phyloP scores from a whole-genome alignment of 1,139 yeast species.

The Debaryomyces singareniensis region DNA sequence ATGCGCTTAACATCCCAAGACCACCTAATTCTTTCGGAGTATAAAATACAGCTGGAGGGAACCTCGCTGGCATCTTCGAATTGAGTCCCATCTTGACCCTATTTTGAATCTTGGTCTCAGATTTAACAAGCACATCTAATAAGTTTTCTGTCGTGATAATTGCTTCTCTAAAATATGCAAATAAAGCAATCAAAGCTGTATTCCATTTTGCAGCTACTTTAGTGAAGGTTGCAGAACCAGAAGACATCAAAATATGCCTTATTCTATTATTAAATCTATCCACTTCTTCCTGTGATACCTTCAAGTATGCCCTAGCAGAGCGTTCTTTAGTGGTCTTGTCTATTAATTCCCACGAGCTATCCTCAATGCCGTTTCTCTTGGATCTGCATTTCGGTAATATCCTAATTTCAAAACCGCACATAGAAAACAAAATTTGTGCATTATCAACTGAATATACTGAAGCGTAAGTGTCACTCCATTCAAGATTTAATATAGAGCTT shows the following conservation, averaged over 20 bases:
- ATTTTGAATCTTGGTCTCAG: conserved; percentile 92
- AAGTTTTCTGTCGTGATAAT: conserved; percentile 76
- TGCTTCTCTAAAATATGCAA: conserved; percentile 91
- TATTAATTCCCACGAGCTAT: conserved; percentile 88
- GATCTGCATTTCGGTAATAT: conserved; percentile 70
- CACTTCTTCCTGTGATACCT: conserved; percentile 77
- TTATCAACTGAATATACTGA: conserved; percentile 90
- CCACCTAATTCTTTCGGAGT: conserved; percentile 98
- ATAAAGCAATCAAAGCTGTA: conserved; percentile 79
- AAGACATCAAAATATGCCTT: conserved; percentile 87
- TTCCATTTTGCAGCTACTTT: conserved; percentile 97
- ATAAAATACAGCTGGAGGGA: conserved; percentile 98
- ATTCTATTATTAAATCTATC: conserved; percentile 78
- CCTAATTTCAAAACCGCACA: conserved; percentile 95
- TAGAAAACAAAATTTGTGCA: conserved; percentile 78
- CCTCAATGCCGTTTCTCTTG: conserved; percentile 42
- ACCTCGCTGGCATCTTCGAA: conserved; percentile 97
- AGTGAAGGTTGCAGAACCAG: conserved; percentile 93
- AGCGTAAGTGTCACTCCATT: conserved; percentile 78
- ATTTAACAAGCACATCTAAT: conserved; percentile 76
- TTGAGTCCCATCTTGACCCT: conserved; percentile 92
- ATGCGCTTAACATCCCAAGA: conserved; percentile 94
- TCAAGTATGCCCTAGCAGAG: conserved; percentile 82
- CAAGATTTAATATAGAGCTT: conserved; percentile 58
- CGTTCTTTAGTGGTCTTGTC: conserved; percentile 72